These are phyloP conservation scores for Vicia villosa DNA, from an alignment of 306 rosid species.

Conservation along the genomic window DNA sequence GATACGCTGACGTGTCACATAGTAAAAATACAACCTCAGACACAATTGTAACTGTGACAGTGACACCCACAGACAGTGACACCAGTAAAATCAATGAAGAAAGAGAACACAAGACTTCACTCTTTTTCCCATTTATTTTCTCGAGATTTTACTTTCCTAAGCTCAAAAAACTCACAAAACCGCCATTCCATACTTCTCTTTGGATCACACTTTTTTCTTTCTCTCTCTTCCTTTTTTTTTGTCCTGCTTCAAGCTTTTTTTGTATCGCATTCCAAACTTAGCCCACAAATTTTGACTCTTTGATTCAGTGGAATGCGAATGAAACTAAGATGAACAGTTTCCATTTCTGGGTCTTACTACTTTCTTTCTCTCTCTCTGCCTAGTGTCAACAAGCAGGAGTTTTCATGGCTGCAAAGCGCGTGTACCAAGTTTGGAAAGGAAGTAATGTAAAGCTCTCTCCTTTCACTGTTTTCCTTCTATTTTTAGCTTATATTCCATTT, in stretches of 20 bases:
- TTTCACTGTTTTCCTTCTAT: constrained; percentile 19
- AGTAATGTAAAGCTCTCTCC: constrained; percentile 66
- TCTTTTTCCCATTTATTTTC: not conserved
- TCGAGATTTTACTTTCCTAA: not conserved
- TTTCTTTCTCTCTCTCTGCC: constrained; percentile 35
- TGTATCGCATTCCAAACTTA: constrained; percentile 26
- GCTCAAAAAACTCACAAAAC: constrained; percentile 40
- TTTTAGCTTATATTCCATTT: constrained; percentile 25
- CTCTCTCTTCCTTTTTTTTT: constrained; percentile 38
- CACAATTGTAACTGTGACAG: constrained; percentile 10
- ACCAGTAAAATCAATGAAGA: constrained; percentile 24
- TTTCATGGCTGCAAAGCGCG: constrained; percentile 90
- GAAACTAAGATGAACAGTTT: constrained; percentile 49
- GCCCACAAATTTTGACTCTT: constrained; percentile 43
- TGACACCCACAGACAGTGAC: constrained; percentile 7
- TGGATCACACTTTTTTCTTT: constrained; percentile 22
- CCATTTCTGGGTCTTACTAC: constrained; percentile 43
- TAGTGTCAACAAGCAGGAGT: constrained; percentile 35
- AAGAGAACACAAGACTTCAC: not conserved
- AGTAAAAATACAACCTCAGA: not conserved
- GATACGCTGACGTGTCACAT: no score
- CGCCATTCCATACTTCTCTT: constrained; percentile 47
- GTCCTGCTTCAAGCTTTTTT: constrained; percentile 32
- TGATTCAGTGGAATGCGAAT: constrained; percentile 35
- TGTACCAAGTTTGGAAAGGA: constrained; percentile 92